Evolutionary conservation across 1,284 basidiomycete species (phyloP).

Genomic region (Sanghuangporus weigelae): DNA sequence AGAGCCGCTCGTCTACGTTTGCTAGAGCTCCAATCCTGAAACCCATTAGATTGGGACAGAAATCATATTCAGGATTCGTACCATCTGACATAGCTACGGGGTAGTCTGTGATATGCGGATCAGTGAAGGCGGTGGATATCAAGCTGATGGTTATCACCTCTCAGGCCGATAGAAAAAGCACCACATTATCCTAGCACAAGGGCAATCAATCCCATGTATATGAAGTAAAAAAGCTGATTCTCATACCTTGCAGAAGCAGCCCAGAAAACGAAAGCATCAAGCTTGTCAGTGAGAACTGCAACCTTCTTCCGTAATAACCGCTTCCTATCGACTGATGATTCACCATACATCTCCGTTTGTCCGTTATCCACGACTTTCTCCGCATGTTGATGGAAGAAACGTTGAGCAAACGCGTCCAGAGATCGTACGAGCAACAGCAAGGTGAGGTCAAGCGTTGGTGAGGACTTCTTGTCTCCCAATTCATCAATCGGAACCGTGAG

Average conservation of each 20-base stretch:
- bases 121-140: conserved; percentile 3
- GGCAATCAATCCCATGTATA: neutral
- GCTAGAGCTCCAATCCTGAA: conserved; percentile 62
- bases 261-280: conserved; percentile 72
- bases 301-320: conserved; percentile 8
- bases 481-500: conserved; percentile 20
- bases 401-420: conserved; percentile 53
- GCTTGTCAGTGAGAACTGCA: conserved; percentile 36
- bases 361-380: conserved; percentile 17
- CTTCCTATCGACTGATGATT: conserved; percentile 2
- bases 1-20: conserved; percentile 54
- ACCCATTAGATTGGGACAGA: neutral
- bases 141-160: conserved; percentile 35
- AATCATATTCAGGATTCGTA: conserved; percentile 18
- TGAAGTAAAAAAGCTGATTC: neutral
- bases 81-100: conserved; percentile 69
- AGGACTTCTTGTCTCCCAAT: conserved; percentile 25
- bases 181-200: conserved; percentile 67
- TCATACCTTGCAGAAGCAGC: conserved; percentile 64
- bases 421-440: conserved; percentile 66
- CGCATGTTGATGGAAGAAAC: conserved; percentile 32
- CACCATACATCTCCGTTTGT: conserved; percentile 20
- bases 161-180: conserved; percentile 73
- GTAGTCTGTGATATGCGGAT: conserved; percentile 41
- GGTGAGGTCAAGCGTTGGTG: conserved; percentile 62